Evolutionary conservation across 1,284 basidiomycete species (phyloP).

Genomic region (Athelia sp.): DNA sequence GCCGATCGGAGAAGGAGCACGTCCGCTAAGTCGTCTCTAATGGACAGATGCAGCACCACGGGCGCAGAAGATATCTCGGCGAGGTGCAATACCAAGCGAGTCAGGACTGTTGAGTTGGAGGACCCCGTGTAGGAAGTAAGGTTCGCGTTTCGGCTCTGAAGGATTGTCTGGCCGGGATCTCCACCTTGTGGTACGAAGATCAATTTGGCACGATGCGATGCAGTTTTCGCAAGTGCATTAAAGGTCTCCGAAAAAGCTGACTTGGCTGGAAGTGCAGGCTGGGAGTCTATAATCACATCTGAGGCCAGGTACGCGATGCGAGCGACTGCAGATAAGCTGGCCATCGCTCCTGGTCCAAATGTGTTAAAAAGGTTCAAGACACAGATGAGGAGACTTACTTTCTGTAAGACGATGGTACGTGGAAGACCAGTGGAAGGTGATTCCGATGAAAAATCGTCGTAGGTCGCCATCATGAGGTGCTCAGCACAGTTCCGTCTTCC

Average conservation of each 20-base stretch:
- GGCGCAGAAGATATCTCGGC: conserved; percentile 48
- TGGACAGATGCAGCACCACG: conserved; percentile 55
- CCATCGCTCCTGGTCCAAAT: neutral
- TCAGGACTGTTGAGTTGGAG: conserved; percentile 39
- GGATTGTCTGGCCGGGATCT: conserved; percentile 52
- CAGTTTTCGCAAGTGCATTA: conserved; percentile 18
- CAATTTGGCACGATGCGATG: conserved; percentile 26
- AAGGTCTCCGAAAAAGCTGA: conserved; percentile 36
- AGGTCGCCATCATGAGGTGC: neutral
- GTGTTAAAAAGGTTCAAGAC: too few species aligned
- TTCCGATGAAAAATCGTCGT: neutral
- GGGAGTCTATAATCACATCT: conserved; percentile 58
- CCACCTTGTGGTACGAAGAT: conserved; percentile 51
- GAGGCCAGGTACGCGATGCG: conserved; percentile 68
- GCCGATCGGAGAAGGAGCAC: conserved; percentile 52
- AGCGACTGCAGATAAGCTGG: conserved; percentile 38
- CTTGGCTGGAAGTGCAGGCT: conserved; percentile 29
- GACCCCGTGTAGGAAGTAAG: conserved; percentile 51
- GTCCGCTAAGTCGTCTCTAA: conserved; percentile 50
- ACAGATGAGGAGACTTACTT: too few species aligned
- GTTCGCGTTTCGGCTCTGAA: conserved; percentile 31
- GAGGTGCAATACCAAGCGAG: conserved; percentile 53
- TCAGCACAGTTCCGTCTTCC: neutral
- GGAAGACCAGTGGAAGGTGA: neutral
- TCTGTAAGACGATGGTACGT: neutral